Base-by-base conservation (phyloP, 495 filamentous ascomycete genomes). In the Cudoniella acicularis region DNA sequence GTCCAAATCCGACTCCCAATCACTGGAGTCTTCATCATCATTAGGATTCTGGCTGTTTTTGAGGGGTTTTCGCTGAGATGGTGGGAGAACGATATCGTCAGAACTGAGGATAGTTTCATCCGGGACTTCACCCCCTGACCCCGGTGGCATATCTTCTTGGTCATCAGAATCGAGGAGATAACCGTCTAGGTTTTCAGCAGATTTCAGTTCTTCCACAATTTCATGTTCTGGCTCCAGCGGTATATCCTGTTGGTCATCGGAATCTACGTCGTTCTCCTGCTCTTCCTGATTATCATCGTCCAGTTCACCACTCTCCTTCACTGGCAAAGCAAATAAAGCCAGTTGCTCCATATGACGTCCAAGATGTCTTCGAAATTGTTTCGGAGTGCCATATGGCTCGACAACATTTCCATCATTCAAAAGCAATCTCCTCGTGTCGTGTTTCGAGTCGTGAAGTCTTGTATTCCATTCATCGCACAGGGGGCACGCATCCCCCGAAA, bases 331-430 rank as follows among this genome's bases (percentile, higher is more conserved):
- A 62, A 75, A 75, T n/a, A 75, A 47, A 9, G 72, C 67, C 10
- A 75, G 64, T 55, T 75, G 69, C 26, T 73, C 68, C 47, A 73
- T 67, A 54, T 75, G 72, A 0, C 68, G 66, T 24, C 72, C 72
- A 0, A 75, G 60, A 61, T 75, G 72, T 16, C 68, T 62, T 46
- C 69, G 51, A 59, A 73, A 72, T 40, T 69, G 68, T 17, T 62
- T 54, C 1, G 58, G 36, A 13, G 61, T 62, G 20, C 49, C 54
- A 17, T 57, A 59, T 20, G 42, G 46, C 26, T 68, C 46, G 10
- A 64, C 27, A 18, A 10, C 8, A 8, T 41, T 24, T 10, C 48
- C 40, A 27, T 64, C 24, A 36, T 61, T 61, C 10, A 64, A 21
- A 17, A 59, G 54, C 1, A 40, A 10, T 22, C 58, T 24, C 17